Conservation (phyloP, 192 early-diverging fungal genomes). For the Mortierella hygrophila region DNA sequence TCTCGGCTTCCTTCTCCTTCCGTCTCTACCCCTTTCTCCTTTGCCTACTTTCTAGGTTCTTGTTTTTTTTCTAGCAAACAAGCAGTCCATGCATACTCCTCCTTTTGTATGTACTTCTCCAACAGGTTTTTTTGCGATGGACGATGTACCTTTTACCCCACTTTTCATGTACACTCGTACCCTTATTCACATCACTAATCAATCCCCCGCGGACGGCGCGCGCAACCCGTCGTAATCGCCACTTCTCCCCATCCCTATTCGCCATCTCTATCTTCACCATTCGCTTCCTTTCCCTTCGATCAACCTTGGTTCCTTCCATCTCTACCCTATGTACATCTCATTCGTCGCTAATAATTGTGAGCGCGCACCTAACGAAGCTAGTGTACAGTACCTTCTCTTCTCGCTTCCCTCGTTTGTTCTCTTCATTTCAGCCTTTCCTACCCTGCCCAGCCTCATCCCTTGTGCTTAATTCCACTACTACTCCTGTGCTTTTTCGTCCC, state of each 20-base stretch:
- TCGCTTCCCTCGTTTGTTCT: background rate
- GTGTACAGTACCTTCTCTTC: too few relatives aligned
- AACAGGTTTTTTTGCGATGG: background rate
- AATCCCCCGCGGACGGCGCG: conserved; percentile 1
- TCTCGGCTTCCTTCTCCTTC: background rate
- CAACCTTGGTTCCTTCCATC: too few relatives aligned
- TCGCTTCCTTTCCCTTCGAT: background rate
- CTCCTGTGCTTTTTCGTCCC: background rate
- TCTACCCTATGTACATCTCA: too few relatives aligned
- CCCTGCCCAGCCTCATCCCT: background rate
- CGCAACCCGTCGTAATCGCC: background rate
- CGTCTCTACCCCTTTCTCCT: background rate
- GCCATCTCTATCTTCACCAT: background rate
- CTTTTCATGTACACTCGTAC: background rate
- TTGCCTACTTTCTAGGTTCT: background rate
- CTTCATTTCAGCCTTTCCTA: background rate
- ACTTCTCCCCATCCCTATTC: background rate
- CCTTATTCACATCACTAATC: background rate
- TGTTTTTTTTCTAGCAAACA: background rate
- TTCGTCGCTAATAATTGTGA: too few relatives aligned
- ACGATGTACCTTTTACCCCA: background rate
- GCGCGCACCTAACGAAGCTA: too few relatives aligned
- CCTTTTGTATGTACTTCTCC: background rate
- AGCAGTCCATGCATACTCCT: background rate
- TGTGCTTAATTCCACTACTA: background rate